Base-by-base conservation (phyloP, 768 basidiomycete genomes). In the Zangia roseola region DNA sequence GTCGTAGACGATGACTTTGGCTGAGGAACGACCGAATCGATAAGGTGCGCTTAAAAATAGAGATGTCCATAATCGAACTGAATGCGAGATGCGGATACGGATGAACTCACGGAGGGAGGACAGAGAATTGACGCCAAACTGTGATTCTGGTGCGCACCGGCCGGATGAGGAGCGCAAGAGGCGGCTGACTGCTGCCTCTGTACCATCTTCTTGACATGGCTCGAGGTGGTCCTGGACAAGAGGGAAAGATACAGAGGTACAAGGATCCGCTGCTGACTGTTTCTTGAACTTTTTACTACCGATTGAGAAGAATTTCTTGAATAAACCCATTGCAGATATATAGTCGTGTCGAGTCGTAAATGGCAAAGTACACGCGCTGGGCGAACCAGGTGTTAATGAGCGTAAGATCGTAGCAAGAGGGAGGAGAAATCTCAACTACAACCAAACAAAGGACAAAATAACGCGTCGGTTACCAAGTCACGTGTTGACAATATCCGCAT, bases 141-240 rank as follows among this genome's bases (percentile, higher is more conserved):
- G 82, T 8, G 78, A 65, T 25, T 78, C 78, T 26, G 80, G 76
- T 5, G 77, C 72, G 65, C 75, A 84, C 39, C 84, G 80, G 33
- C 84, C 78, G 5, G 89, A 89, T 13, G 86, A 83, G 2, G 88
- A 88, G 37, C 88, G 80, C 30, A 91, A 63, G 13, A 91, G 73
- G 6, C 74, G 70, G 52, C 68, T 75, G 17, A 71, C 72, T 20
- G 69, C 71, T 31, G 67, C 71, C 54, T 76, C 74, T 39, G 61
- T 57, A 16, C 84, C 82, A 28, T 81, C 76, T 40, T 77, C 58
- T 40, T 62, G 50, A 1, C 19, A 43, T 23, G 48, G 51, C 26
- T 40, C 52, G 45, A 51, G 53, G 45, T 52, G 48, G 36, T 54
- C 47, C 23, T 55, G 56, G 17, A 47, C 28, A 6, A 63, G 60